phyloP scores from a whole-genome alignment of 495 filamentous ascomycete species.

The Staphylotrichum tortipilum region DNA sequence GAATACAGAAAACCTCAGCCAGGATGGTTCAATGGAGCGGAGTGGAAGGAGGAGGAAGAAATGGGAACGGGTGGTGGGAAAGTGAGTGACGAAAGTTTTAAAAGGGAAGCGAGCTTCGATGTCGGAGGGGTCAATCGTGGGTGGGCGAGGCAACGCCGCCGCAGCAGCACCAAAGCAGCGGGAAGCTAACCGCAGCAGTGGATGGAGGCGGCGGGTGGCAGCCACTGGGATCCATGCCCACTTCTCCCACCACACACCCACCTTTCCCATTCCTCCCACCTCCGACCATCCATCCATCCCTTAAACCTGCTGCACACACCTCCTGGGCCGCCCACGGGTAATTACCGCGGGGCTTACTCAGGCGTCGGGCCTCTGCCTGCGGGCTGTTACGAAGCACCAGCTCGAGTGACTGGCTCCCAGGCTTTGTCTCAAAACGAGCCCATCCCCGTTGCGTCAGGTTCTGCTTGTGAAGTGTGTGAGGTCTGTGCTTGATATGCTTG shows the following conservation, averaged over 20 bases:
- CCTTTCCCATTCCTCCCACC: too few species aligned
- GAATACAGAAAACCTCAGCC: slow-evolving; percentile 17
- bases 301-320: too few species aligned
- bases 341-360: slow-evolving; percentile 28
- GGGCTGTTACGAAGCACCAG: neutral
- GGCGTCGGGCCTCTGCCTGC: neutral
- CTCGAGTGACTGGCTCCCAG: neutral
- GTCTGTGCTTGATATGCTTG: too few species aligned
- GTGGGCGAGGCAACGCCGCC: too few species aligned
- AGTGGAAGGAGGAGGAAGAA: slow-evolving; percentile 14
- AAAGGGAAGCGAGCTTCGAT: slow-evolving; percentile 13
- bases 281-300: too few species aligned
- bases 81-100: slow-evolving; percentile 30
- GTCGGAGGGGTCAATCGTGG: slow-evolving; percentile 21
- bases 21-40: slow-evolving; percentile 17
- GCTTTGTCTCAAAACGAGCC: too few species aligned
- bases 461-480: too few species aligned
- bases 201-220: too few species aligned
- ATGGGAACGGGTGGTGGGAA: slow-evolving; percentile 5
- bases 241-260: too few species aligned
- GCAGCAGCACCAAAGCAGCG: too few species aligned
- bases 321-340: slow-evolving; percentile 13
- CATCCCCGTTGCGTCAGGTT: too few species aligned
- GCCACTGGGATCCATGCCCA: neutral
- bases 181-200: too few species aligned